Base-by-base conservation (phyloP, 108 stramenopile genomes). In the Discostella pseudostelligera region DNA sequence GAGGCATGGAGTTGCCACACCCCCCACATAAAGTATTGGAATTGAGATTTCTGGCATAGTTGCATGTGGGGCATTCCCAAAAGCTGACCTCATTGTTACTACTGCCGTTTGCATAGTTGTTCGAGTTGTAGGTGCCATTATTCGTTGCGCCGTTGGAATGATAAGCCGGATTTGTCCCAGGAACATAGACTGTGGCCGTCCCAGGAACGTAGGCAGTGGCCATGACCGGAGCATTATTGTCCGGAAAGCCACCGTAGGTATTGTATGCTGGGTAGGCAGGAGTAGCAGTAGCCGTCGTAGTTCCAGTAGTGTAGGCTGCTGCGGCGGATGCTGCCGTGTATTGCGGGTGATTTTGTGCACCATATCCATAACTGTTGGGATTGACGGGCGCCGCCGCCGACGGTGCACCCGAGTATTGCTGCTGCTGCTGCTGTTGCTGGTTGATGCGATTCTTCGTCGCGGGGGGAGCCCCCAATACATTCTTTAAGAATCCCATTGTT, bases 401-500 rank as follows among this genome's bases (percentile, higher is more conserved):
- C 14, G 53, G 6, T 12, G 49, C 11, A 1, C 53, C 25, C 9
- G 53, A 54, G n/a, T 29, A 29, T 20, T 63, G 71, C 24, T 65
- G 57, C 43, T 69, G 68, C 20, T 43, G 57, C 4, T 67, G 71
- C 14, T 57, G 56, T 11, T 56, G 56, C 32, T 67, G 67, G 47
- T 58, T 67, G 29, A 74, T 74, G n/a, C 72, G 48, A 56, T 74
- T 65, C 37, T 43, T 48, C 28, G 28, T 42, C 17, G 65, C 72
- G 0, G 72, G 72, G 35, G 65, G 65, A 24, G 72, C 42, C 29
- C 36, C 10, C 0, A 48, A 21, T 14, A 50, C 36, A 29, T 60
- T 69, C 42, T 60, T 69, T 25, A 69, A 69, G 29, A 69, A 69
- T 54, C 69, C 69, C 69, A 69, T 69, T 43, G 7, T 43, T 8